Evolutionary conservation across 2,329 filamentous ascomycete genomes (phyloP), one percentile per base, ranked within the genome.

Genomic region (Colletotrichum destructivum): DNA sequence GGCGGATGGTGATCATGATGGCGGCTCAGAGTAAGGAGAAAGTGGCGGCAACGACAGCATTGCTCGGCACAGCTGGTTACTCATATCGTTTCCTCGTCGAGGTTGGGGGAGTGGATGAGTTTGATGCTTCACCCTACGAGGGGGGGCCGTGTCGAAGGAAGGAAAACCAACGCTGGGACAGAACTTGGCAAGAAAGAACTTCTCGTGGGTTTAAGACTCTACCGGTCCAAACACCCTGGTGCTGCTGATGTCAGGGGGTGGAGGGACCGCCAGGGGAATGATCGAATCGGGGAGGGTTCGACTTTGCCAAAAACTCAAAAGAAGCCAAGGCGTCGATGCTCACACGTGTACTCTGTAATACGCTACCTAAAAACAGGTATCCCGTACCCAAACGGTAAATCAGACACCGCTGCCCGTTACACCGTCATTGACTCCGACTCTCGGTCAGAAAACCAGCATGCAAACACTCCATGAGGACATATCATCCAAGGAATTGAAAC

Each of bases 1-100:
- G 72, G 49, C 70, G 73, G 46, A 73, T 68, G 38, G 60, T 73
- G 71, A 74, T 73, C 73, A 74, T 74, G 71, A 54, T 71, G 72
- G 72, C 66, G 66, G 66, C 63, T 67, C 70, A 42, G 40, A 18
- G 57, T 63, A 59, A 9, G 67, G 46, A 47, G 31, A 67, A n/a
- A 68, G 51, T 23, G 64, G 51, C 42, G n/a, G 64, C 64, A 73
- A 46, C 31, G 44, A 55, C 52, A 71, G 67, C 73, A 74, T 73
- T 47, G 42, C 73, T 69, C 56, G 68, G 55, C 44, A 49, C 57
- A 72, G 60, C 52, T 63, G 42, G 63, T 47, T 46, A 60, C 31
- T 62, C 71, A 71, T 73, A 57, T 71, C 71, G 51, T 47, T 62
- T 54, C 62, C 67, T 56, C 57, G 55, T 26, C 38, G 13, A 31